A percentile compares a stretch with the other conserved stretches of the same genome.
phyloP scores from a whole-genome alignment of 129 eudicot species.

The Erigeron canadensis region DNA sequence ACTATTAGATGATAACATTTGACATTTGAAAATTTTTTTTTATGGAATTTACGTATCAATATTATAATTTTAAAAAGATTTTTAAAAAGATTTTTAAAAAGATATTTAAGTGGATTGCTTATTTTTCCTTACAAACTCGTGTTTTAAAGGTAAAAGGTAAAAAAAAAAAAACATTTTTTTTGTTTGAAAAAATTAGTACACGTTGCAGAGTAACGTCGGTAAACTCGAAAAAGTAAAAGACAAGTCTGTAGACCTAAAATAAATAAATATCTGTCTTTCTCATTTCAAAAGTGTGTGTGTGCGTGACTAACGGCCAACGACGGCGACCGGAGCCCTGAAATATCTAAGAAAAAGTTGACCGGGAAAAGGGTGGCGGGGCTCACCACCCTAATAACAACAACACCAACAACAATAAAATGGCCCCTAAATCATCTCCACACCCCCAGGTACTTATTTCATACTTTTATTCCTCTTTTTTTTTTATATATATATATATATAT shows the following conservation, averaged over 20 bases:
- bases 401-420: constrained; percentile 17
- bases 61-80: too few species aligned
- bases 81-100: too few species aligned
- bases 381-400: constrained; percentile 24
- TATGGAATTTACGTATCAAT: too few species aligned
- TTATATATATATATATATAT: background rate
- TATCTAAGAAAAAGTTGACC: background rate
- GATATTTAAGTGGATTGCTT: too few species aligned
- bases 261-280: constrained; percentile 8
- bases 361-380: constrained; percentile 28
- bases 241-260: background rate
- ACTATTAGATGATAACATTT: too few species aligned
- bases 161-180: too few species aligned
- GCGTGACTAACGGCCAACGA: background rate
- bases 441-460: constrained; percentile 11
- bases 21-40: too few species aligned
- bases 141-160: too few species aligned
- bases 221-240: background rate
- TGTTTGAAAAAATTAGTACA: background rate
- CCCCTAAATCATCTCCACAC: constrained; percentile 33
- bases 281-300: background rate
- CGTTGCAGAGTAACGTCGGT: constrained; percentile 16
- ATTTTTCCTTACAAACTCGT: too few species aligned
- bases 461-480: background rate
- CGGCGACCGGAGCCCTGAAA: constrained; percentile 4